Base-by-base conservation (phyloP, 495 filamentous ascomycete species). In the Hyaloscypha variabilis region DNA sequence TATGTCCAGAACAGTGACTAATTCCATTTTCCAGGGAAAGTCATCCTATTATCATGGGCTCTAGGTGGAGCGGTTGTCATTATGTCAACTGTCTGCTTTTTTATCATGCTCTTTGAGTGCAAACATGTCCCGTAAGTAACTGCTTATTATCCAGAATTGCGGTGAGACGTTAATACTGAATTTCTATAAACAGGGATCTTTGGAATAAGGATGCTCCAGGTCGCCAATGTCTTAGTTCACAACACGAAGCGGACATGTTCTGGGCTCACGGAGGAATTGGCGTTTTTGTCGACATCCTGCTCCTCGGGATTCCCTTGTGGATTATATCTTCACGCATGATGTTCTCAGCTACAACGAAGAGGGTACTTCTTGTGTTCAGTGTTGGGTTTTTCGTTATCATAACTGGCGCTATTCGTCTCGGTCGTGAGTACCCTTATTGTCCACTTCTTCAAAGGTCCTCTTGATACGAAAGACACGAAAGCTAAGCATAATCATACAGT, bases 321-420 rank as follows among this genome's bases (percentile, higher is more conserved):
- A 65, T 77, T 19, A 73, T 77, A 36, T 70, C 63, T 26, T 61
- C 21, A 13, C 72, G 74, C 39, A 76, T 77, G 72, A 70, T 76
- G 58, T 72, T 66, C 57, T 71, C 74, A 4, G 65, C 25, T 42
- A 69, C 61, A 59, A 72, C 60, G n/a, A 36, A 73, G 17, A 71
- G 73, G 68, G 71, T 77, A 19, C 62, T 77, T 21, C 59, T 76
- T 14, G 62, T 76, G 3, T 71, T 77, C 10, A 70, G 69, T 29
- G 66, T 77, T 8, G 75, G 75, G 2, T 8, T 71, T 11, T 75
- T 74, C 52, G 71, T 72, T 14, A 67, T 74, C 6, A 64, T 61
- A 19, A 76, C 74, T 3, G 72, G 72, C 1, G 69, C 72, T 19
- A 57, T 73, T 8, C 72, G 75, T 19, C 29, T 77, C 17, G 57